Percentiles rank a stretch among this genome's conserved stretches.
Conservation (phyloP, 1,284 basidiomycete genomes). For the Quambalaria eucalypti region DNA sequence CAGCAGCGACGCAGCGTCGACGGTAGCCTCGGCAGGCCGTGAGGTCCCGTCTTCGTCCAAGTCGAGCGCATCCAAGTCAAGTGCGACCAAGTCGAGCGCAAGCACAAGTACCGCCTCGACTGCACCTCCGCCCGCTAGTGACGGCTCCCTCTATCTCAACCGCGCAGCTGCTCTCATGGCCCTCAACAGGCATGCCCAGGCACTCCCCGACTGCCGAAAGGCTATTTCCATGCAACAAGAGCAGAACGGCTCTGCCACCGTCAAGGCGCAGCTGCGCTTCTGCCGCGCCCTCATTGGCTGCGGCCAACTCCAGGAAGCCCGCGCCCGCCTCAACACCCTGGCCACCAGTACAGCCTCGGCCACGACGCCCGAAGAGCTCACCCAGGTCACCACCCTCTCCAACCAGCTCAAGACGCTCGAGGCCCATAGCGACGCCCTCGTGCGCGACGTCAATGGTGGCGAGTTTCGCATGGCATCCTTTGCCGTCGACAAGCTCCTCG, state of each 20-base stretch:
- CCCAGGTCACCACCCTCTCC: background rate
- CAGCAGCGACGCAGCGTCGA: too few relatives aligned
- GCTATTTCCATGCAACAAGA: conserved; percentile 58
- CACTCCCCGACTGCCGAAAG: conserved; percentile 67
- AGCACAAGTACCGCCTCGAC: too few relatives aligned
- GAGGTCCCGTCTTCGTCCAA: background rate
- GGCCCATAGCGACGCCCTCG: conserved; percentile 48
- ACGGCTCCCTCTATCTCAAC: conserved; percentile 49
- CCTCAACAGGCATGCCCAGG: conserved; percentile 63
- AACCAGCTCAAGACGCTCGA: conserved; percentile 16
- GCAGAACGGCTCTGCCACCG: conserved; percentile 11
- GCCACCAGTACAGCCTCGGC: conserved; percentile 15
- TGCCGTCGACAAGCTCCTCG: conserved; percentile 27
- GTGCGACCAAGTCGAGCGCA: too few relatives aligned
- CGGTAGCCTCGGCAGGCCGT: too few relatives aligned
- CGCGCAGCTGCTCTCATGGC: conserved; percentile 77
- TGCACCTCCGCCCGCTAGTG: too few relatives aligned
- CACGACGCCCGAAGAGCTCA: conserved; percentile 7
- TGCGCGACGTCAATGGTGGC: conserved; percentile 57
- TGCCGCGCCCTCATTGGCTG: conserved; percentile 18
- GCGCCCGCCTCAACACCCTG: background rate
- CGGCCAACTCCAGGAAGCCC: conserved; percentile 3
- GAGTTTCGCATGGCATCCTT: conserved; percentile 49
- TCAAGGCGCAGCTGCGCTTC: conserved; percentile 29
- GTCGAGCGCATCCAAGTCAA: background rate